phyloP scores from a whole-genome alignment of 495 filamentous ascomycete genomes.

The Hamigera avellanea region DNA sequence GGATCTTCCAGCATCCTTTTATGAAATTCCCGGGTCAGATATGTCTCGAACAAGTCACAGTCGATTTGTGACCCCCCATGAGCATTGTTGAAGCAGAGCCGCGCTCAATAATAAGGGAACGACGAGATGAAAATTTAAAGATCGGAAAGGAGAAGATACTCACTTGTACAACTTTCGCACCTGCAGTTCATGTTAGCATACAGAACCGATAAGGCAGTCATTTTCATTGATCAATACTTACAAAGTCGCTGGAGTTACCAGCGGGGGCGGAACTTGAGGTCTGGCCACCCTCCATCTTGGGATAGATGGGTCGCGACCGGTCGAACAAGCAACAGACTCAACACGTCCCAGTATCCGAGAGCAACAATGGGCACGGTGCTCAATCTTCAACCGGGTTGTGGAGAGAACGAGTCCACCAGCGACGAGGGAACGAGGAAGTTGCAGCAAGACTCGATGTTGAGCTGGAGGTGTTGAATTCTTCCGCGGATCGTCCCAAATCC shows the following conservation, averaged over 20 bases:
- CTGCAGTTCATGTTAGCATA: slow-evolving; percentile 37
- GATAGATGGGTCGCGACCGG: slow-evolving; percentile 39
- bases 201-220: slow-evolving; percentile 1
- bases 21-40: neutral
- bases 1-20: slow-evolving; percentile 94
- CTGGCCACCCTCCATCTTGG: slow-evolving; percentile 42
- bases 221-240: slow-evolving; percentile 32
- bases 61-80: neutral
- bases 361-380: neutral
- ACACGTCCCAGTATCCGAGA: slow-evolving; percentile 5
- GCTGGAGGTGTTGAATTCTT: slow-evolving; percentile 1
- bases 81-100: neutral
- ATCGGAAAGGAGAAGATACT: slow-evolving; percentile 16
- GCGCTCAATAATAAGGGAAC: slow-evolving; percentile 3
- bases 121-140: slow-evolving; percentile 4
- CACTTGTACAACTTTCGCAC: slow-evolving; percentile 99
- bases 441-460: slow-evolving; percentile 1
- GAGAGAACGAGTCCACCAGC: neutral
- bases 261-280: slow-evolving; percentile 39
- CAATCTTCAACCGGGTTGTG: slow-evolving; percentile 1
- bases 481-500: neutral
- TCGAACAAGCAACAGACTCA: slow-evolving; percentile 30
- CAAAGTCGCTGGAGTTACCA: slow-evolving; percentile 71
- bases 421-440: neutral
- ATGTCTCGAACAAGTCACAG: neutral